A percentile compares a stretch with the other conserved stretches of the same genome.
phyloP scores from a whole-genome alignment of 768 basidiomycete species.

The Chiua virens region DNA sequence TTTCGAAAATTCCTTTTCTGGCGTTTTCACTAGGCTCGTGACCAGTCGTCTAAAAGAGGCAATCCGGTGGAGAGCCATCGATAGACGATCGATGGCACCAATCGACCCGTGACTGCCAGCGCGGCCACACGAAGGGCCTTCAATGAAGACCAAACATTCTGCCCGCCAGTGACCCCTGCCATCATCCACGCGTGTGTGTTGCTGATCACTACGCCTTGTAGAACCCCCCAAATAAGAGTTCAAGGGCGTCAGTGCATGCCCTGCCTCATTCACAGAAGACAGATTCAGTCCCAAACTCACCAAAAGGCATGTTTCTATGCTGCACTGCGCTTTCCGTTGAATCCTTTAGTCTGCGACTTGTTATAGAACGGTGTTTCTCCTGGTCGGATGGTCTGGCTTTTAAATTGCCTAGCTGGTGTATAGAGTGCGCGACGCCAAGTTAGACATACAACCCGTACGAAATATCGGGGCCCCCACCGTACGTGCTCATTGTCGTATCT shows the following conservation, averaged over 20 bases:
- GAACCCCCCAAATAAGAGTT: slow-evolving; percentile 31
- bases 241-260: slow-evolving; percentile 61
- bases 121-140: too few relatives aligned
- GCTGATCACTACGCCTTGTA: slow-evolving; percentile 19
- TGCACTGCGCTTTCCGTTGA: background rate
- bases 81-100: too few relatives aligned
- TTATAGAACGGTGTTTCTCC: slow-evolving; percentile 55
- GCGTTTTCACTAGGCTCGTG: too few relatives aligned
- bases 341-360: background rate
- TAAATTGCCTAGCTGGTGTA: slow-evolving; percentile 60
- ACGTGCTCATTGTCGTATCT: background rate
- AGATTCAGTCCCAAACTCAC: slow-evolving; percentile 49
- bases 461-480: slow-evolving; percentile 75
- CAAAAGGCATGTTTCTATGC: slow-evolving; percentile 42
- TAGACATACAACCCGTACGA: slow-evolving; percentile 92
- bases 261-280: slow-evolving; percentile 56
- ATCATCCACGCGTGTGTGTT: background rate
- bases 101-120: too few relatives aligned
- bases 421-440: slow-evolving; percentile 51
- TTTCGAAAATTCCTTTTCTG: too few relatives aligned
- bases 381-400: slow-evolving; percentile 71
- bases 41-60: too few relatives aligned
- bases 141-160: too few relatives aligned
- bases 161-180: slow-evolving; percentile 46
- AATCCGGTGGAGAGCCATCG: too few relatives aligned